Base-by-base conservation (phyloP, 2,329 filamentous ascomycete species). In the Fusarium torreyae region DNA sequence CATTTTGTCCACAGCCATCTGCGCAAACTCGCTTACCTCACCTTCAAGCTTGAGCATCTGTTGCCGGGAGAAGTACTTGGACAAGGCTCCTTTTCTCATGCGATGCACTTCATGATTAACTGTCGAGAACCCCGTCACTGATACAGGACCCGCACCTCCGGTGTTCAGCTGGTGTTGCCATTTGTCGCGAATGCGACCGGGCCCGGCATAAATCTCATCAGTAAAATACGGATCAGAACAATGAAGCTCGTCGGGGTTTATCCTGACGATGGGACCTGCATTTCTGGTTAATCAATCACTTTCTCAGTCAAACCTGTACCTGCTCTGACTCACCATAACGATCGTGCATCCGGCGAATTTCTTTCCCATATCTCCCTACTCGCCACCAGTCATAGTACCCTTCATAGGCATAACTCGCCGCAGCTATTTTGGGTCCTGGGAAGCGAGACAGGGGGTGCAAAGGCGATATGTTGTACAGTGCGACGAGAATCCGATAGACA, bases 241-340 rank as follows among this genome's bases (percentile, higher is more conserved):
- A 60, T 82, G 80, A 3, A 81, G 74, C 57, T 82, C 80, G n/a
- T 79, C 64, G 0, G 80, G 80, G 42, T 73, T 81, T 40, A 82
- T 81, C 8, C 80, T 73, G 8, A 82, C 76, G 33, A 82, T 77
- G 3, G 80, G 80, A 0, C 78, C 77, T 79, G 2, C 1, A 24
- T 3, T 1, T 0, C 9, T 11, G 17, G 15, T 34, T 2, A 36
- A 14, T 20, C 5, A 24, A 45, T 5, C 26, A 13, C n/a, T 26
- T 1, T 5, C 13, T 5, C 0, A 2, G 0, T 1, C 0, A 11
- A 7, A 7, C 7, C 1, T 6, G 24, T 5, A 7, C 3, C 6
- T 11, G 4, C 0, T n/a, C 6, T 3, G 0, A 56, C 57, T 38
- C 36, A 77, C 80, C 80, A 63, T 82, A 81, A 10, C 66, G 59